Percentiles rank a stretch among this genome's conserved stretches.
These are phyloP conservation scores for Erucastrum elatum DNA, from an alignment of 345 rosid species.

Conservation along the genomic window DNA sequence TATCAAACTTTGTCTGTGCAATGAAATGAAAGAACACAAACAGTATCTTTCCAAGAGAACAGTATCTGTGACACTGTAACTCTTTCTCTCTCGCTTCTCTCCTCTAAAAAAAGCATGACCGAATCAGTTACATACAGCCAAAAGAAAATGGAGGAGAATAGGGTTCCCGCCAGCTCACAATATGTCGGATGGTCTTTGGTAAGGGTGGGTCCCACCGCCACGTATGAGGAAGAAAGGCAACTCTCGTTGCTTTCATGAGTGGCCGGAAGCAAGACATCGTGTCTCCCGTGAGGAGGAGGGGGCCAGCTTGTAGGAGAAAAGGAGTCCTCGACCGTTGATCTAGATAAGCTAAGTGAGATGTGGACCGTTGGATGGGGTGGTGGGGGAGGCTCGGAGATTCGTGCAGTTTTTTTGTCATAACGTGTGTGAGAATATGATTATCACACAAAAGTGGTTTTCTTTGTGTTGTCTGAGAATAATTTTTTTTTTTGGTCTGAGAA, in stretches of 20 bases:
- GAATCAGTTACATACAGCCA: conserved; percentile 38
- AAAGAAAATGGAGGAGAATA: conserved; percentile 15
- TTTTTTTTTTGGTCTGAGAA: conserved; percentile 21
- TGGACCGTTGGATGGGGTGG: conserved; percentile 28
- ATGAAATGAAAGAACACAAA: conserved; percentile 1
- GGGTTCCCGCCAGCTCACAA: conserved; percentile 44
- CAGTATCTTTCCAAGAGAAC: conserved; percentile 33
- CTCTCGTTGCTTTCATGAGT: conserved; percentile 46
- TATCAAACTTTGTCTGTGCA: conserved; percentile 17
- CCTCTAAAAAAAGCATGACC: conserved; percentile 32
- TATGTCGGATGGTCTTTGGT: conserved; percentile 34
- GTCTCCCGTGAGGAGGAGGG: conserved; percentile 36
- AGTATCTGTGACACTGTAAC: conserved; percentile 35
- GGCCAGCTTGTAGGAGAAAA: not conserved
- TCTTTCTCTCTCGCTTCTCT: conserved; percentile 16
- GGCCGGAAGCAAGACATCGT: conserved; percentile 54
- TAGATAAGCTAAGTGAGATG: not conserved
- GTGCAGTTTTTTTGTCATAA: conserved; percentile 15
- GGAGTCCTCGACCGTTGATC: conserved; percentile 42
- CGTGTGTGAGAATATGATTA: conserved; percentile 31
- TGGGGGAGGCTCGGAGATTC: conserved; percentile 1
- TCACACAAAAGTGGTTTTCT: conserved; percentile 34
- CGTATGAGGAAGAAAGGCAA: conserved; percentile 34
- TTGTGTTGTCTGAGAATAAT: conserved; percentile 37
- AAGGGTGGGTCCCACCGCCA: conserved; percentile 37